Evolutionary conservation across 352 stramenopile species (phyloP), one percentile per base, ranked within the genome.

Genomic region (Globisporangium irregulare): DNA sequence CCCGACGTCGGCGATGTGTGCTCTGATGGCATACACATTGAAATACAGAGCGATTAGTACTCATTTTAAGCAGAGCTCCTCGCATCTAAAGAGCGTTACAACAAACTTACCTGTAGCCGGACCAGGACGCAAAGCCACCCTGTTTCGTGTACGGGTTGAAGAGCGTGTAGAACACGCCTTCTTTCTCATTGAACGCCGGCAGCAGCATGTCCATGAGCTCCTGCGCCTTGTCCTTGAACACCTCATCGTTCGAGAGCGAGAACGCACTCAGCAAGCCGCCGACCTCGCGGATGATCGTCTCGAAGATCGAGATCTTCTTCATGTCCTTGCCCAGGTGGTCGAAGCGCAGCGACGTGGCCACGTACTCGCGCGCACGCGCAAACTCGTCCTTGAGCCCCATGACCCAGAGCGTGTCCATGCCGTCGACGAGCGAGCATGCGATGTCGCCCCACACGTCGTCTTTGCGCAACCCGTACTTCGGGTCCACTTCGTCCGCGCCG

Each of bases 251-350:
- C 20, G 94, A 94, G 36, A 99, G 75, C 68, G 97, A 89, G 76
- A 98, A 99, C 0, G 97, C 97, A 41, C 92, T 94, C 10, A 99
- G 84, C 5, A 99, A 81, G 9, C 98, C 98, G 22, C 97, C 98
- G 4, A 99, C 84, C 75, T 95, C 94, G 25, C 98, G 93, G 85
- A 99, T 99, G 51, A 97, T 99, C 1, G 97, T 99, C 84, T 99
- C 98, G 82, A 99, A 99, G 24, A 99, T 82, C 24, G 93, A 99
- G 10, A 99, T 82, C 15, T 66, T 79, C 57, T 67, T 79, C 29
- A 69, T 67, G 72, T 86, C 78, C 22, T 78, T 79, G 14, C 84
- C 84, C 48, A 93, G 64, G 38, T 94, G 85, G 4, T 80, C 78
- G 51, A 98, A 95, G 68, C 97, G 79, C 0, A 98, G 64, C 27